phyloP scores from a whole-genome alignment of 805 yeast species.

The Nakazawaea sp. region DNA sequence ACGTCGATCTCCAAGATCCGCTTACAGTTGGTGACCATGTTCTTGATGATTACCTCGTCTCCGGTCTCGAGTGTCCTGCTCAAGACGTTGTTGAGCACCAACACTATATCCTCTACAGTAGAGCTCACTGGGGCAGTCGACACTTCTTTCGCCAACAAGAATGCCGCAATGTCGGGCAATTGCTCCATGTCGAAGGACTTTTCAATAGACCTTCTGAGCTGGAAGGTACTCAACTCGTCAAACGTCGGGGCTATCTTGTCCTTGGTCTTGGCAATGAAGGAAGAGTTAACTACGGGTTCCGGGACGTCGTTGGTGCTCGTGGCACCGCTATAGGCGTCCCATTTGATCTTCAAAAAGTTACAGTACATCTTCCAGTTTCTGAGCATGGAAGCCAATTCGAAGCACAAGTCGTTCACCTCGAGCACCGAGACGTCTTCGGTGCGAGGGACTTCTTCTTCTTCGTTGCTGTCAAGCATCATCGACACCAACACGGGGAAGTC shows the following conservation, averaged over 20 bases:
- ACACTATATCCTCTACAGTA: conserved; percentile 76
- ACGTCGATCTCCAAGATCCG: conserved; percentile 60
- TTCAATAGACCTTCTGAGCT: conserved; percentile 71
- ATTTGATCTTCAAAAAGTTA: conserved; percentile 62
- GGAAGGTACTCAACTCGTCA: conserved; percentile 57
- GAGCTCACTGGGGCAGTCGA: conserved; percentile 66
- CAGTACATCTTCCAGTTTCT: conserved; percentile 83
- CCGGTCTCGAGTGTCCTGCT: conserved; percentile 69
- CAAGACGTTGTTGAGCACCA: conserved; percentile 63
- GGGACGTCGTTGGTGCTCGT: conserved; percentile 31
- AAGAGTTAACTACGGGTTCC: conserved; percentile 42
- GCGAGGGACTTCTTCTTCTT: conserved; percentile 24
- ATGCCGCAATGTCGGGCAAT: conserved; percentile 48
- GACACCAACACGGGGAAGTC: conserved; percentile 39
- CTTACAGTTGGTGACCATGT: conserved; percentile 47
- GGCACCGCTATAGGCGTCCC: conserved; percentile 38
- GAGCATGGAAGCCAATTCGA: conserved; percentile 69
- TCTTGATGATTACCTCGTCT: conserved; percentile 46
- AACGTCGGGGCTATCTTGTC: conserved; percentile 52
- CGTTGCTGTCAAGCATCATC: conserved; percentile 21
- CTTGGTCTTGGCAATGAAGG: conserved; percentile 49
- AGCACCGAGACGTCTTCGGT: conserved; percentile 43
- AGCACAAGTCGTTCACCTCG: conserved; percentile 57
- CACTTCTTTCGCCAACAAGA: conserved; percentile 15
- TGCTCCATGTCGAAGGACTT: conserved; percentile 79